Percentiles rank a stretch among this genome's conserved stretches.
These are phyloP conservation scores for Pythium phragmitis DNA, from an alignment of 352 stramenopile species.

Conservation along the genomic window DNA sequence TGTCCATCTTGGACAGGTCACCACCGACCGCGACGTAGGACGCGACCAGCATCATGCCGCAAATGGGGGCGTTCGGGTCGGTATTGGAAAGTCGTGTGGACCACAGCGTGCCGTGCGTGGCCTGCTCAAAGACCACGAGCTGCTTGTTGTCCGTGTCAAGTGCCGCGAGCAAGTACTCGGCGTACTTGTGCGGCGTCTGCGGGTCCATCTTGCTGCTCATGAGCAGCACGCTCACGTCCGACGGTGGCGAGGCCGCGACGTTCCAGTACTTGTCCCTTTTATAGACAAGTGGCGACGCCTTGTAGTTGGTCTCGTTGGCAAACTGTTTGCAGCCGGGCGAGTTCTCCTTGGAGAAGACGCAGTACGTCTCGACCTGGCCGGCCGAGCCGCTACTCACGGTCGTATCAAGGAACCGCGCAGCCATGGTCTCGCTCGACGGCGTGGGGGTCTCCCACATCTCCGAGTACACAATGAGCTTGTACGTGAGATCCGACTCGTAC, in stretches of 20 bases:
- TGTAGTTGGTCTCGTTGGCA: slow-evolving; percentile 20
- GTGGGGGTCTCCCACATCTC: slow-evolving; percentile 34
- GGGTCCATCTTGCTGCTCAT: slow-evolving; percentile 46
- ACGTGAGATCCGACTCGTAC: slow-evolving; percentile 32
- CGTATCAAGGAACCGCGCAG: slow-evolving; percentile 30
- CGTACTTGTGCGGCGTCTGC: slow-evolving; percentile 43
- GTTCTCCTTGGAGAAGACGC: slow-evolving; percentile 47
- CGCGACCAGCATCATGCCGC: slow-evolving; percentile 36
- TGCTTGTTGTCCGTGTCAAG: slow-evolving; percentile 35
- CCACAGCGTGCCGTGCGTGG: slow-evolving; percentile 34
- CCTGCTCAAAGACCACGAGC: slow-evolving; percentile 46
- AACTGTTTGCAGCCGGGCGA: slow-evolving; percentile 41
- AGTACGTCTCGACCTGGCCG: slow-evolving; percentile 41
- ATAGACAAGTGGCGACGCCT: slow-evolving; percentile 26
- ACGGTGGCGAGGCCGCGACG: slow-evolving; percentile 30
- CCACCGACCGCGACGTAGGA: slow-evolving; percentile 35
- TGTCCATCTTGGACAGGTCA: slow-evolving; percentile 31
- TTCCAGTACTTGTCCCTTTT: slow-evolving; percentile 35
- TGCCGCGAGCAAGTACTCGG: slow-evolving; percentile 27
- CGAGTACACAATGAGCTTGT: slow-evolving; percentile 38
- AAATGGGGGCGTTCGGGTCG: slow-evolving; percentile 26
- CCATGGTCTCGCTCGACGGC: slow-evolving; percentile 20
- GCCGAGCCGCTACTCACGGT: slow-evolving; percentile 30
- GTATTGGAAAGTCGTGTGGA: slow-evolving; percentile 31
- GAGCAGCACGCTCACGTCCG: slow-evolving; percentile 37